Percentiles rank a stretch among this genome's conserved stretches.
Evolutionary conservation across 495 filamentous ascomycete genomes (phyloP).

Genomic region (Astrothelium macrocarpum): DNA sequence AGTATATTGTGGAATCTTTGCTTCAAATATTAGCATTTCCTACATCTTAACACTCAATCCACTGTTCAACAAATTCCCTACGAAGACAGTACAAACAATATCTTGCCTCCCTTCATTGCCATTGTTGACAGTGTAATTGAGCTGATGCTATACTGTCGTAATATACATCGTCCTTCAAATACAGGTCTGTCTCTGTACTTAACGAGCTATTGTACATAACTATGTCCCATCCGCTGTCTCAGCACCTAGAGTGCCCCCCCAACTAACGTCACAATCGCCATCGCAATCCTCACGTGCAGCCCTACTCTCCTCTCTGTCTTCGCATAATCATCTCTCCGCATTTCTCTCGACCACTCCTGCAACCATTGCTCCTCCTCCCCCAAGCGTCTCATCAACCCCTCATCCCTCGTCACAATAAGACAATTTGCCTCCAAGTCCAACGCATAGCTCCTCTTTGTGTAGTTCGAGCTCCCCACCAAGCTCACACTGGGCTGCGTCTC

Average conservation of each 20-base stretch:
- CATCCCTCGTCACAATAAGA: constrained; percentile 71
- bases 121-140: too few species aligned
- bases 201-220: background rate
- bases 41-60: too few species aligned
- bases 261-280: constrained; percentile 59
- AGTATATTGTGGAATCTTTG: too few species aligned
- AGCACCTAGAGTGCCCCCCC: constrained; percentile 34
- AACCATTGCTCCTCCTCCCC: constrained; percentile 72
- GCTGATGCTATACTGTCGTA: too few species aligned
- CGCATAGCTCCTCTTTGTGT: constrained; percentile 85
- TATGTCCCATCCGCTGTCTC: background rate
- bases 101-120: too few species aligned
- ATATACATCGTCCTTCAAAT: too few species aligned
- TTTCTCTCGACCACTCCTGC: constrained; percentile 54
- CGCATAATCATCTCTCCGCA: constrained; percentile 66
- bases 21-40: too few species aligned
- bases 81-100: too few species aligned
- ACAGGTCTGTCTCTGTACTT: background rate
- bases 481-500: constrained; percentile 58
- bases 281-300: constrained; percentile 73
- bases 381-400: constrained; percentile 59
- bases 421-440: constrained; percentile 84
- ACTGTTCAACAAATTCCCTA: too few species aligned
- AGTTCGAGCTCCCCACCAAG: constrained; percentile 86
- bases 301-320: constrained; percentile 72